Percentiles rank a stretch among this genome's conserved stretches.
Evolutionary conservation across 768 basidiomycete genomes (phyloP).

Genomic region (Gloeostereum incarnatum): DNA sequence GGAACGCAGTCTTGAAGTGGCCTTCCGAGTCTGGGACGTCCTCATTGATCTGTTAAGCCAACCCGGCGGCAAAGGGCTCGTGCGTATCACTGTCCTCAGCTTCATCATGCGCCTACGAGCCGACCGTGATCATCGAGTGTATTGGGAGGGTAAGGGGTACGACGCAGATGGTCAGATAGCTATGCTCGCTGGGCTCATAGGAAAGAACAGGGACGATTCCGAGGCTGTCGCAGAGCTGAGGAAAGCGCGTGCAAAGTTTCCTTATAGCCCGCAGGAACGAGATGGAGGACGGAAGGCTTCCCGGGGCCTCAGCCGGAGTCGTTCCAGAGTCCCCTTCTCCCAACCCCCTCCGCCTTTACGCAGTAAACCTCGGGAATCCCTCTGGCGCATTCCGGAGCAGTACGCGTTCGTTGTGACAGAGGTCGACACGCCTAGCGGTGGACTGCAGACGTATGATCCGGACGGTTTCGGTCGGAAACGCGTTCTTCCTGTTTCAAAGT

Average conservation of each 20-base stretch:
- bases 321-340: too few species aligned
- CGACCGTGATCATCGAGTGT: slow-evolving; percentile 83
- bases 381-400: slow-evolving; percentile 67
- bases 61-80: slow-evolving; percentile 42
- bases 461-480: slow-evolving; percentile 27
- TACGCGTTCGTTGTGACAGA: slow-evolving; percentile 48
- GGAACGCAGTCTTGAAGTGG: slow-evolving; percentile 37
- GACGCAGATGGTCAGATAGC: slow-evolving; percentile 50
- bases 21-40: slow-evolving; percentile 41
- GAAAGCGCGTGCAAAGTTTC: slow-evolving; percentile 34
- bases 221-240: slow-evolving; percentile 21
- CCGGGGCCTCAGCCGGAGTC: slow-evolving; percentile 45
- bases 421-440: slow-evolving; percentile 57
- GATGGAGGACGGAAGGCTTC: slow-evolving; percentile 46
- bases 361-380: slow-evolving; percentile 29
- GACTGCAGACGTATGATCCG: slow-evolving; percentile 57
- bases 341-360: slow-evolving; percentile 16
- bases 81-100: slow-evolving; percentile 66
- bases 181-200: slow-evolving; percentile 56
- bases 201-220: slow-evolving; percentile 31
- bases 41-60: slow-evolving; percentile 37
- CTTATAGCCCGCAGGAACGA: slow-evolving; percentile 37
- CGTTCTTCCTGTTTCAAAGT: slow-evolving; percentile 67
- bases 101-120: slow-evolving; percentile 86
- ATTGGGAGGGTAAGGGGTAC: slow-evolving; percentile 41